These are phyloP conservation scores for Phytophthora capsici DNA, from an alignment of 352 stramenopile species.

Conservation along the genomic window DNA sequence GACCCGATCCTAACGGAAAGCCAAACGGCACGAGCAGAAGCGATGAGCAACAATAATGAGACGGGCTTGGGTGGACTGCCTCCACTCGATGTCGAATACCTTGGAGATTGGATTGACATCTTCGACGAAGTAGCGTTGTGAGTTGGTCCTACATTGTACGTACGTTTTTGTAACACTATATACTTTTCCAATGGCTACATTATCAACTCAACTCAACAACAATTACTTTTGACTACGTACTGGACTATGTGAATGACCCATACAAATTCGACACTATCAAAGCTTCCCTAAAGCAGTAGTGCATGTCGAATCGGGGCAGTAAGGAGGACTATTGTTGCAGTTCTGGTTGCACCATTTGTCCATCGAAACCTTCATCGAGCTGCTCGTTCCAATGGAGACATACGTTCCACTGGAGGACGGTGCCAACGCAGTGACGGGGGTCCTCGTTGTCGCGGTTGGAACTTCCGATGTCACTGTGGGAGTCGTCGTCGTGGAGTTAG, in stretches of 20 bases:
- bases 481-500: not conserved
- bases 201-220: too few relatives aligned
- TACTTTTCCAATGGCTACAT: not conserved
- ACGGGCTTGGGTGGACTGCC: slow-evolving; percentile 12
- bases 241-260: too few relatives aligned
- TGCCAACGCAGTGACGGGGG: slow-evolving; percentile 1
- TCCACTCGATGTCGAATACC: slow-evolving; percentile 30
- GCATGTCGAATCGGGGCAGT: slow-evolving; percentile 28
- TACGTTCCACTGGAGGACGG: slow-evolving; percentile 9
- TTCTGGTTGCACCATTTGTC: slow-evolving; percentile 41
- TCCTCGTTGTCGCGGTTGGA: not conserved
- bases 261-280: too few relatives aligned
- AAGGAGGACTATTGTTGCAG: slow-evolving; percentile 35
- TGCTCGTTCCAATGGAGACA: slow-evolving; percentile 26
- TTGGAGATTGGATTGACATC: slow-evolving; percentile 36
- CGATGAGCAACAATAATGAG: not conserved
- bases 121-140: slow-evolving; percentile 33
- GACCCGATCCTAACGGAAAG: slow-evolving; percentile 29
- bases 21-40: not conserved
- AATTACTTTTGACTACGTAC: not conserved
- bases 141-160: not conserved
- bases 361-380: slow-evolving; percentile 26
- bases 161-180: not conserved
- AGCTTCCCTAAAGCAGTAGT: slow-evolving; percentile 16
- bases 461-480: not conserved